Percentiles rank a stretch among this genome's conserved stretches.
Evolutionary conservation across 2,329 filamentous ascomycete species (phyloP).

Genomic region (Neonectria ditissima): DNA sequence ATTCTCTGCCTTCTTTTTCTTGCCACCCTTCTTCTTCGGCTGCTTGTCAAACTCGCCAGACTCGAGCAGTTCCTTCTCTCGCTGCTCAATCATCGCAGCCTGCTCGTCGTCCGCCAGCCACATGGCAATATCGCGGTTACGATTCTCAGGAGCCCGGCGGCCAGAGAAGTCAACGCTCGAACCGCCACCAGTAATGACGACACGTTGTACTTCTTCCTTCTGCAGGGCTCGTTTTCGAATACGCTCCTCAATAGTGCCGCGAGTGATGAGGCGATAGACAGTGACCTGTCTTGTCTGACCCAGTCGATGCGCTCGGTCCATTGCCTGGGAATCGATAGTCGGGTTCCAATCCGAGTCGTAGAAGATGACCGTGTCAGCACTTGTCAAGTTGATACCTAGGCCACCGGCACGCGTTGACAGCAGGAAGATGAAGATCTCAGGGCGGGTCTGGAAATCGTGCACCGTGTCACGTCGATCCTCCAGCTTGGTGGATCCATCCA

Average conservation of each 20-base stretch:
- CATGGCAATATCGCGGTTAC: conserved; percentile 98
- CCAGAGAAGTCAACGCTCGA: conserved; percentile 97
- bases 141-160: conserved; percentile 85
- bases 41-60: conserved; percentile 75
- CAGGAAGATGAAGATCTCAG: conserved; percentile 97
- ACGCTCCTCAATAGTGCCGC: conserved; percentile 96
- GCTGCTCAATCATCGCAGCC: conserved; percentile 91
- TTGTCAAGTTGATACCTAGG: conserved; percentile 96
- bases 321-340: conserved; percentile 97
- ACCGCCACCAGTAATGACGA: conserved; percentile 93
- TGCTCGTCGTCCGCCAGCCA: conserved; percentile 99
- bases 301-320: conserved; percentile 98
- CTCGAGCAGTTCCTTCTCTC: conserved; percentile 87
- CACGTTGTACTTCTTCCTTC: conserved; percentile 98
- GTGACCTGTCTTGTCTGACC: conserved; percentile 96
- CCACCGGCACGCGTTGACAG: conserved; percentile 96
- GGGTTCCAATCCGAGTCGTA: conserved; percentile 99
- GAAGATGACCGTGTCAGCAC: conserved; percentile 98
- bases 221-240: conserved; percentile 97
- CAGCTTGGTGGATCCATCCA: conserved; percentile 96
- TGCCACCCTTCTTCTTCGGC: conserved; percentile 70
- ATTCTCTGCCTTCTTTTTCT: conserved; percentile 66
- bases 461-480: conserved; percentile 98
- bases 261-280: conserved; percentile 96
- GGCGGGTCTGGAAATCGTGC: conserved; percentile 92